Evolutionary conservation across 768 basidiomycete genomes (phyloP), one percentile per base, ranked within the genome.

Genomic region (Boletus subcaerulescens): DNA sequence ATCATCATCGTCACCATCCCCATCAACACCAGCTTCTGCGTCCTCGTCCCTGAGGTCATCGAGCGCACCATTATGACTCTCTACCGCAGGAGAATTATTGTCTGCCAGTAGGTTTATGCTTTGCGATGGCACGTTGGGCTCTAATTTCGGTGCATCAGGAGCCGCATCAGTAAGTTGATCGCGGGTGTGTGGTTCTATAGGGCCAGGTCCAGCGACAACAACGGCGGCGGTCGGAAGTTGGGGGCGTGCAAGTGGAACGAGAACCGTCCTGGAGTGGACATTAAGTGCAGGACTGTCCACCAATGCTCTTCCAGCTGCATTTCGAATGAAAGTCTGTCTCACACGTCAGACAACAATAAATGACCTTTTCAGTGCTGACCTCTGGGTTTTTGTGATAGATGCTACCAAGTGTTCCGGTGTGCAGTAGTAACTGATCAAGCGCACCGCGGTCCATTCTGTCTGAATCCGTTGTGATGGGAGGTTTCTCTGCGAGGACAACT

Each of bases 311-410:
- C 91, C 89, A 42, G 85, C 80, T 9, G 94, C 91, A 60, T 87
- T 87, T 22, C 95, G 87, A 63, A 98, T 98, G 73, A 98, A 98
- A 3, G 93, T 96, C 90, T 93, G 47, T 6, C 22, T 22, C 14
- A 57, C 22, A 36, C 8, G 29, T 70, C 40, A 71, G 44, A 51
- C 39, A 29, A 38, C 41, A 59, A 52, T 22, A 8, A 35, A 46
- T 3, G 4, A 38, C 41, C 20, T 50, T 14, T 35, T 35, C 14
- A 29, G 32, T 42, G 61, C 76, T 60, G 42, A 90, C 91, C 80
- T 96, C 91, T 15, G 95, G 95, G 63, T 94, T 94, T 75, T 98
- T 97, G 77, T 98, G 96, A 72, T 98, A 99, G 55, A 99, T 96
- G 56, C 93, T 95, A 26, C 93, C 90, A 29, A 98, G 74, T 13